Percentiles rank a stretch among this genome's conserved stretches.
Conservation (phyloP, 202 grass and related monocot species). For the Musa balbisiana region DNA sequence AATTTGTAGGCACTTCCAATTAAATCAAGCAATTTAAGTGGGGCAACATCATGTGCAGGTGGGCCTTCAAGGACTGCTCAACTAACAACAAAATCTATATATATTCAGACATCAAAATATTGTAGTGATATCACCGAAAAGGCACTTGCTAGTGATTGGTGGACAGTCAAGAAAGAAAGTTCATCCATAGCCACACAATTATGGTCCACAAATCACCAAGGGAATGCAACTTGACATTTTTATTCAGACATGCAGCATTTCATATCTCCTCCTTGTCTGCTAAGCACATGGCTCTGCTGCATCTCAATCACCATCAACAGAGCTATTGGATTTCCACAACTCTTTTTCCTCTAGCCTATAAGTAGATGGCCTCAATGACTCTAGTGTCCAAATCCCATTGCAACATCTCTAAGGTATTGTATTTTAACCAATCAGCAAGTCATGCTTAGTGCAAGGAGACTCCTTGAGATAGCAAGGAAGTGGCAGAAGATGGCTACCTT, state of each 20-base stretch:
- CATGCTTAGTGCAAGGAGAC: conserved; percentile 57
- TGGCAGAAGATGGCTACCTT: conserved; percentile 46
- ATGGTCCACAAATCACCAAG: not conserved
- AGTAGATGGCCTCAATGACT: not conserved
- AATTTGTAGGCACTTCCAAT: too few species aligned
- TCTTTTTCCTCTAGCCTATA: not conserved
- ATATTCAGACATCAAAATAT: too few species aligned
- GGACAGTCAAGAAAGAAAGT: too few species aligned
- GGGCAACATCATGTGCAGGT: too few species aligned
- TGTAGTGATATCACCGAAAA: too few species aligned
- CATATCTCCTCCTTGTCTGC: conserved; percentile 28
- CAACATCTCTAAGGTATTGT: too few species aligned
- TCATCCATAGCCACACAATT: too few species aligned
- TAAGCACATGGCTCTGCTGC: conserved; percentile 37
- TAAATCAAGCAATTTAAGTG: too few species aligned
- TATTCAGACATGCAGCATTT: not conserved
- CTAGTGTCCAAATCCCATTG: not conserved
- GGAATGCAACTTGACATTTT: not conserved
- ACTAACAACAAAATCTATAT: too few species aligned
- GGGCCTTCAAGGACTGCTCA: too few species aligned
- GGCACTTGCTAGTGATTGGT: too few species aligned
- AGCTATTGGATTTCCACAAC: not conserved
- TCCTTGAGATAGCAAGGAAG: conserved; percentile 38
- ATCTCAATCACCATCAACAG: conserved; percentile 2
- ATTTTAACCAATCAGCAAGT: too few species aligned